Base-by-base conservation (phyloP, 2,329 filamentous ascomycete species). In the Thielaviopsis musarum region DNA sequence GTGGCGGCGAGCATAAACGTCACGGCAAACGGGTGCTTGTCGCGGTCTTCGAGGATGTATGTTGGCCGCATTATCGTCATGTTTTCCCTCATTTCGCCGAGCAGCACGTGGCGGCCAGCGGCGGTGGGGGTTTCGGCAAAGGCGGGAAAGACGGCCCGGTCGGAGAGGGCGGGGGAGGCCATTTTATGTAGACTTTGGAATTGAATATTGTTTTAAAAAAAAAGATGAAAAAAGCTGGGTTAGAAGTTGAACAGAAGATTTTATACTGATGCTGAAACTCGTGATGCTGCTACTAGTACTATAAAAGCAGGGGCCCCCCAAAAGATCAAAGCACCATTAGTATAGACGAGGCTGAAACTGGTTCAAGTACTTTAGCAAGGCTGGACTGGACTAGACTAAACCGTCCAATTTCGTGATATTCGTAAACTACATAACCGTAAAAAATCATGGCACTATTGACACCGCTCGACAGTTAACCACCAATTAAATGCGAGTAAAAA, bases 31-130 rank as follows among this genome's bases (percentile, higher is more conserved):
- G 72, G 68, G 21, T 66, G 63, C 49, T 68, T 67, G 49, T 65
- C 62, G 41, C 69, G 66, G 68, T 78, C 75, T 38, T 68, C 66
- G 19, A 71, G 70, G 57, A 77, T 72, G 1, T 77, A 70, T 3
- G 75, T 78, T 5, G 75, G 75, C 63, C 76, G 73, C 21, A 70
- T 77, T 63, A 78, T 75, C 49, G 75, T 74, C 67, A 72, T 73
- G 66, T 76, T 70, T 62, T 76, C 70, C 61, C 72, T 72, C 59
- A 77, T 68, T 59, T 76, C 71, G 48, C 72, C 74, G 13, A 77
- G 68, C 56, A 64, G 53, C 56, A 48, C 53, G 55, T 59, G 51
- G 54, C 54, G n/a, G 22, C 55, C 45, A 30, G 58, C 55, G 34
- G 59, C 34, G 3, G 58, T 59, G 28, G 70, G 70, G 54, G 71